phyloP scores from a whole-genome alignment of 1,139 yeast genomes.

The Hyphopichia wangnamkhiaoensis region DNA sequence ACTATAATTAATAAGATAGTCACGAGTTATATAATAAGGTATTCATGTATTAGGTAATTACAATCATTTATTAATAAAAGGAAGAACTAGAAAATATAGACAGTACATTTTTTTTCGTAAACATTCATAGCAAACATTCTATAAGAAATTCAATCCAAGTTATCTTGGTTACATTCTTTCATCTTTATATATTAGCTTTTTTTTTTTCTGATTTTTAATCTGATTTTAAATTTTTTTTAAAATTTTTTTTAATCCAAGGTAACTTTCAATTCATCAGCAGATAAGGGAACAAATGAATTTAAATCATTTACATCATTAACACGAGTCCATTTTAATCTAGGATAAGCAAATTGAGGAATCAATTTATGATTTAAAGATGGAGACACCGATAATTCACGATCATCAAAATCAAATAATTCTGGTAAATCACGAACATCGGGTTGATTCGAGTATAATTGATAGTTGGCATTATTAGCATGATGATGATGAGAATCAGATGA shows the following conservation, averaged over 20 bases:
- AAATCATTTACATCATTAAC: constrained; percentile 25
- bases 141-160: background rate
- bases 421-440: constrained; percentile 48
- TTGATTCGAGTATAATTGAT: constrained; percentile 39
- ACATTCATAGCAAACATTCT: constrained; percentile 1
- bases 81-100: background rate
- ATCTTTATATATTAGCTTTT: too few species aligned
- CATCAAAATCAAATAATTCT: constrained; percentile 51
- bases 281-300: constrained; percentile 36
- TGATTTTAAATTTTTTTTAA: background rate
- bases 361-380: constrained; percentile 36
- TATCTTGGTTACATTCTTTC: too few species aligned
- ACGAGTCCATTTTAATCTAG: constrained; percentile 20
- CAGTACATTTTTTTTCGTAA: background rate
- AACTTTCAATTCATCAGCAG: constrained; percentile 35
- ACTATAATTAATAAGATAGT: too few species aligned
- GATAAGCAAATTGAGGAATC: constrained; percentile 42
- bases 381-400: constrained; percentile 45
- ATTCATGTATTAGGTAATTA: too few species aligned
- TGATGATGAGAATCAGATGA: constrained; percentile 13
- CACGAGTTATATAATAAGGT: too few species aligned
- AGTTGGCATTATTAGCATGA: constrained; percentile 30
- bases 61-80: too few species aligned
- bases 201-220: too few species aligned
- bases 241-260: constrained; percentile 28